Evolutionary conservation across 2,329 filamentous ascomycete species (phyloP), one percentile per base, ranked within the genome.

Genomic region (Paraphoma sp.): DNA sequence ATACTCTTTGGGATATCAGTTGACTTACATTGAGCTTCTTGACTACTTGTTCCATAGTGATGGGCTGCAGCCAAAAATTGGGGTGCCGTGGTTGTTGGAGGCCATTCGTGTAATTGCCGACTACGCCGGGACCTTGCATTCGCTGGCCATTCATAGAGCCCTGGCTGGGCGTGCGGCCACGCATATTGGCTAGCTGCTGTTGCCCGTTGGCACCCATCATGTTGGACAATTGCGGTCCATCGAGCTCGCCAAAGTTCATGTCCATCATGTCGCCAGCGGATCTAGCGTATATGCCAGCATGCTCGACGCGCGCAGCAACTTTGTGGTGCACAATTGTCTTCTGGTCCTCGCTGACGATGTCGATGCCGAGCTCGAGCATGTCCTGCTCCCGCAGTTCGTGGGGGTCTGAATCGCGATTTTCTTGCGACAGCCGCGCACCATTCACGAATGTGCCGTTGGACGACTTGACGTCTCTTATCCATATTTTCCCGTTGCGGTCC

Each of bases 401-500:
- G 0, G 95, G 93, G 59, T 98, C 95, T 0, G 94, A 98, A 77
- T 99, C 95, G 67, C 93, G 88, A 70, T 97, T 99, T 76, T 99
- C 95, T 51, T 88, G 91, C 2, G 95, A 98, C 57, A 99, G 78
- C 30, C 95, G 88, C 52, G 90, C 87, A 17, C 93, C 93, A 70
- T 99, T 99, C 66, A 99, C 94, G 77, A 99, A 99, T 0, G 95
- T 99, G 56, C 95, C 95, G 74, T 99, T 99, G 41, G 95, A 99
- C 0, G 95, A 98, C 78, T 98, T 99, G 68, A 99, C 91, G 78
- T 99, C 95, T 55, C 93, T 87, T 66, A 99, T 98, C 86, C 89
- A 98, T 43, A 99, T 90, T 74, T 97, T 96, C 51, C 93, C 93
- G 59, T 80, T 83, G 60, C 91, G 88, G 51, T 91, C 89, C 12